Percentiles rank a stretch among this genome's conserved stretches.
Evolutionary conservation across 2,329 filamentous ascomycete species (phyloP).

Genomic region (Pseudopyricularia javanii): DNA sequence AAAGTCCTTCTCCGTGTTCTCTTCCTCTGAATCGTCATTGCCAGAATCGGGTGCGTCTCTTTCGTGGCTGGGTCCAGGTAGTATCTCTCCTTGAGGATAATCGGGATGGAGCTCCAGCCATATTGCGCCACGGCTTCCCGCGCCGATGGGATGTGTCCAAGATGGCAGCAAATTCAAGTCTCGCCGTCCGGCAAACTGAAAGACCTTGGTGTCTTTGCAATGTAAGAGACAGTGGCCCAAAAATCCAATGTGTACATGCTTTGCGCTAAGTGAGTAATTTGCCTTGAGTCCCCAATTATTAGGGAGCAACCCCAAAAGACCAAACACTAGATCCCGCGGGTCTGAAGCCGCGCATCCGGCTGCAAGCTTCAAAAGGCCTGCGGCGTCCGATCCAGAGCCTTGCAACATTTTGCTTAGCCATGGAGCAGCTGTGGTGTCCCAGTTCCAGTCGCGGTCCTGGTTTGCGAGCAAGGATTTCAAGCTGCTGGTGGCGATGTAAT

Average conservation of each 20-base stretch:
- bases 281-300: background rate
- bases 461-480: background rate
- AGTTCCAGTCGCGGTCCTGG: background rate
- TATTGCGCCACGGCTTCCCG: too few species aligned
- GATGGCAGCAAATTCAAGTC: background rate
- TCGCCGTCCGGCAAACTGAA: background rate
- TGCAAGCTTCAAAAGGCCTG: background rate
- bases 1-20: too few species aligned
- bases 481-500: background rate
- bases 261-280: background rate
- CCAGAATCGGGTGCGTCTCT: too few species aligned
- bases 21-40: too few species aligned
- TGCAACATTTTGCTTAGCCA: background rate
- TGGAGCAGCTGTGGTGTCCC: background rate
- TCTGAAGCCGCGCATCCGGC: background rate
- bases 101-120: too few species aligned
- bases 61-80: too few species aligned
- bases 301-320: background rate
- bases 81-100: too few species aligned
- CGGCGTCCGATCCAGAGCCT: background rate
- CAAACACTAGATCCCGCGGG: background rate
- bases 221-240: conserved; percentile 3
- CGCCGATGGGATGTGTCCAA: background rate
- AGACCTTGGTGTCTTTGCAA: background rate
- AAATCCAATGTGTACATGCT: background rate